Percentiles rank a stretch among this genome's conserved stretches.
phyloP scores from a whole-genome alignment of 176 grass and related monocot species.

The Leersia perrieri region DNA sequence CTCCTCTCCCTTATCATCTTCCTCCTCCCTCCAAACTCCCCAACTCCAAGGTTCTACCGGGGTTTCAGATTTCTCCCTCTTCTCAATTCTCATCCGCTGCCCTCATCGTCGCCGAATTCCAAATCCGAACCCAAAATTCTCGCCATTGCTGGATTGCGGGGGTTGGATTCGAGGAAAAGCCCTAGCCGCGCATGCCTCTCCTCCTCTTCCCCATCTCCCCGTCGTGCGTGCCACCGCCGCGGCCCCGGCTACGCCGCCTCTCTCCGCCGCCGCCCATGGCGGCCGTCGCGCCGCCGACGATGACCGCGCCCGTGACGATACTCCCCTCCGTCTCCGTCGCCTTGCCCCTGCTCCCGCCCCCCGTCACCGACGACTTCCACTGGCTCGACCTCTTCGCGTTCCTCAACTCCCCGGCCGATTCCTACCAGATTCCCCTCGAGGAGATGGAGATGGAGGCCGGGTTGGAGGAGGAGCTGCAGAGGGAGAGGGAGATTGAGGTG shows the following conservation, averaged over 20 bases:
- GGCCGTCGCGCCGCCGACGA: slow-evolving; percentile 20
- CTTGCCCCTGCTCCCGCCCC: slow-evolving; percentile 18
- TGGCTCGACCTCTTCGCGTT: slow-evolving; percentile 67
- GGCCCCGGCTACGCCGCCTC: slow-evolving; percentile 44
- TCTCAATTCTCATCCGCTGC: not conserved
- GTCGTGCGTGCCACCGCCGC: slow-evolving; percentile 42
- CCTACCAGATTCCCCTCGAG: slow-evolving; percentile 31
- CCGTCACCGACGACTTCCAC: slow-evolving; percentile 36
- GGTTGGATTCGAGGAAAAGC: not conserved
- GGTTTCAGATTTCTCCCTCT: slow-evolving; percentile 43
- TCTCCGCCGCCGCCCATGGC: slow-evolving; percentile 55
- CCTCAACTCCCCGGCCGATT: slow-evolving; percentile 47
- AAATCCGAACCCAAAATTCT: not conserved
- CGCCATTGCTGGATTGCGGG: slow-evolving; percentile 16
- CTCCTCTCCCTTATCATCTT: slow-evolving; percentile 29
- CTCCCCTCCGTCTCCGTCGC: slow-evolving; percentile 2
- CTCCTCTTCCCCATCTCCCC: slow-evolving; percentile 43
- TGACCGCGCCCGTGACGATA: not conserved
- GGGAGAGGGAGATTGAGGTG: not conserved
- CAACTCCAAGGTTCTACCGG: slow-evolving; percentile 34
- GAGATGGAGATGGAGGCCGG: not conserved
- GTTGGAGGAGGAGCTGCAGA: slow-evolving; percentile 28
- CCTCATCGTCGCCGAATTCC: not conserved
- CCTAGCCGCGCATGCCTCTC: slow-evolving; percentile 48
- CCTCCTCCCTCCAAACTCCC: not conserved